Conservation (phyloP, 176 grass and related monocot species). For the Ensete ventricosum region DNA sequence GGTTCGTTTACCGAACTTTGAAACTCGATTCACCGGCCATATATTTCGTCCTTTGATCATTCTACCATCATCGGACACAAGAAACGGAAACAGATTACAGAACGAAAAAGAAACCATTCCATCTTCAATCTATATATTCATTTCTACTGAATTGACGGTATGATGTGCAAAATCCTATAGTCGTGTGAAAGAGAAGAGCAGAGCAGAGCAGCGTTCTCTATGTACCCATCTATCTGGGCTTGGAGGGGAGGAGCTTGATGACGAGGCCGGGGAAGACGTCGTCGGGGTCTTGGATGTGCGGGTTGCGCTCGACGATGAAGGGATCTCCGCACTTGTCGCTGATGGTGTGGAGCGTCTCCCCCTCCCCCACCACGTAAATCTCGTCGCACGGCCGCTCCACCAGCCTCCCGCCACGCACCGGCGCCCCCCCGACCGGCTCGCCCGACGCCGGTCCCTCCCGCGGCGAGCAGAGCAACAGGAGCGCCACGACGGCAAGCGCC, state of each 20-base stretch:
- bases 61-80: no score
- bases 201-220: no score
- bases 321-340: conserved; percentile 9
- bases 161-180: no score
- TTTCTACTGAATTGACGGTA: no score
- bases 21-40: no score
- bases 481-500: background rate
- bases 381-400: background rate
- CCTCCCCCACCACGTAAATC: conserved; percentile 7
- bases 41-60: no score
- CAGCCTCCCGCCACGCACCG: background rate
- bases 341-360: conserved; percentile 8
- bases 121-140: no score
- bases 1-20: no score
- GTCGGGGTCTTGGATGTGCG: conserved; percentile 9
- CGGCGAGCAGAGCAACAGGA: background rate
- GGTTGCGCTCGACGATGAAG: conserved; percentile 4
- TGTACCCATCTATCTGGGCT: background rate
- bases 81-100: no score
- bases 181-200: no score
- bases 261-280: conserved; percentile 5
- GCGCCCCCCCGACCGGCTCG: background rate
- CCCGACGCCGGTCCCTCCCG: background rate
- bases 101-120: no score
- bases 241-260: background rate